Evolutionary conservation across 2,329 filamentous ascomycete species (phyloP), one percentile per base, ranked within the genome.

Genomic region (Exophiala aquamarina): DNA sequence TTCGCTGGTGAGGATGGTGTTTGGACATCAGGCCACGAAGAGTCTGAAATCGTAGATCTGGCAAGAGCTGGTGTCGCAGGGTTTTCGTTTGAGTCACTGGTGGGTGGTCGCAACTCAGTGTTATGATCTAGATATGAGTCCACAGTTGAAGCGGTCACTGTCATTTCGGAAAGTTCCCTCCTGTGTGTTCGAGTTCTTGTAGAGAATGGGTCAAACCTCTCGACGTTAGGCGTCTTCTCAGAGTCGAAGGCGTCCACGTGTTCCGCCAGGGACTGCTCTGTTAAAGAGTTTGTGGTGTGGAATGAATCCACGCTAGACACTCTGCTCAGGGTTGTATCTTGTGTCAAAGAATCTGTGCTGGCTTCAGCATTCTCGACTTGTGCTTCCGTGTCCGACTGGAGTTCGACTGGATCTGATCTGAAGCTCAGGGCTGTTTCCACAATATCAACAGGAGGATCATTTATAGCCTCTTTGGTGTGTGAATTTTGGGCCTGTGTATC

Each of bases 31-130:
- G 60, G 57, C 57, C 55, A 65, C 41, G 49, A 66, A 29, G 70
- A 68, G 20, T 72, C 61, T 18, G 72, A 68, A 32, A 59, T 57
- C 4, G 65, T 67, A 41, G 75, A 70, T 40, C 63, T 69, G 14
- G 66, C 59, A 11, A 76, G 61, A n/a, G 66, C 70, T 33, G 73
- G 72, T 4, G 72, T 74, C 28, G 66, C 66, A n/a, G 71, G 67
- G 26, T 51, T 45, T 21, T 48, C 49, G 14, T 28, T 21, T 5
- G 50, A 55, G n/a, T 47, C 49, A 10, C 44, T 43, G 8, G 45
- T 49, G 9, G 49, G 47, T n/a, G 45, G 46, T 21, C 43, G 43
- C 3, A 37, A 18, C 6, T 36, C 28, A n/a, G 37, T 15, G 32
- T 32, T 47, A 9, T 17, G 41, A 17, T 55, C 44, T 33, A 45